phyloP scores from a whole-genome alignment of 768 basidiomycete genomes.

The Amanita thiersii region DNA sequence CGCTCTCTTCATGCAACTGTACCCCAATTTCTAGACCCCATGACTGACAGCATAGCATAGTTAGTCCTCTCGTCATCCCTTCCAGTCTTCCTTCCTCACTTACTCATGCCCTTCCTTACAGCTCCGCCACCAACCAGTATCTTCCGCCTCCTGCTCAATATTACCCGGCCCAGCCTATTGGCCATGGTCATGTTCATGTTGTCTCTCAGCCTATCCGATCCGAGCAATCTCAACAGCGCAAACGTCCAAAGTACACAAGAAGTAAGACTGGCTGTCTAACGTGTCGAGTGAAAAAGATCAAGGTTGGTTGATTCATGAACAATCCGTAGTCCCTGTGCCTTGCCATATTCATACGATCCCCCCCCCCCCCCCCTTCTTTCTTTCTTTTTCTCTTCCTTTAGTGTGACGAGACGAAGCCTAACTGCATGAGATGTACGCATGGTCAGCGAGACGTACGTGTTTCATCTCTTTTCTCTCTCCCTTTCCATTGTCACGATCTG shows the following conservation, averaged over 20 bases:
- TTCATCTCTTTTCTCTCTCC: background rate
- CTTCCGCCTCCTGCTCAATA: slow-evolving; percentile 30
- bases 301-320: slow-evolving; percentile 50
- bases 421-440: slow-evolving; percentile 80
- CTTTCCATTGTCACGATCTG: slow-evolving; percentile 10
- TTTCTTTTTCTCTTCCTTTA: slow-evolving; percentile 23
- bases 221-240: slow-evolving; percentile 46
- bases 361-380: slow-evolving; percentile 1
- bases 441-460: slow-evolving; percentile 70
- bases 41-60: slow-evolving; percentile 51
- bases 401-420: slow-evolving; percentile 90
- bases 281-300: slow-evolving; percentile 92
- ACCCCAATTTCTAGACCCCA: slow-evolving; percentile 32
- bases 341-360: no score
- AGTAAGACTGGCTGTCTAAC: slow-evolving; percentile 94
- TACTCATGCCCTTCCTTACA: slow-evolving; percentile 17
- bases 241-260: slow-evolving; percentile 88
- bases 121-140: slow-evolving; percentile 32
- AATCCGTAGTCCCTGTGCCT: no score
- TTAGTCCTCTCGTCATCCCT: slow-evolving; percentile 23
- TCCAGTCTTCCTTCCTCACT: slow-evolving; percentile 10
- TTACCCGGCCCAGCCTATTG: slow-evolving; percentile 27
- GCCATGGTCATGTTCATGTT: slow-evolving; percentile 34
- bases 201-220: slow-evolving; percentile 38
- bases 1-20: slow-evolving; percentile 26